Evolutionary conservation across 441 rosid species (phyloP), one percentile per base, ranked within the genome.

Genomic region (Erodium texanum): DNA sequence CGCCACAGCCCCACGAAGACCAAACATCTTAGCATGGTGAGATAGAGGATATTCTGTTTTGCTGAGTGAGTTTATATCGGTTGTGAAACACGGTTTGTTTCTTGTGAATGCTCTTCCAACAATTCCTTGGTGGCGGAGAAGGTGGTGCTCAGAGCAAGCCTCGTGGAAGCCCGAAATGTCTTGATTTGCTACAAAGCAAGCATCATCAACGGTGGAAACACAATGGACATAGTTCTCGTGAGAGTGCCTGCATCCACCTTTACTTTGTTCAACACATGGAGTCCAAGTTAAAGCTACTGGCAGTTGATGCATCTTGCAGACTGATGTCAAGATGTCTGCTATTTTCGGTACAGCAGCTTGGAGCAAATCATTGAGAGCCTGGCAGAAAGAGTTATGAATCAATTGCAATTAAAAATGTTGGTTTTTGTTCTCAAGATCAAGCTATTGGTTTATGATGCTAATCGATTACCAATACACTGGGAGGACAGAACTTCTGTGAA

Each of bases 281-380:
- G 91, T 90, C 98, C 98, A 90, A 14, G 94, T 86, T 67, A 86
- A 82, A 79, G 96, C 97, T 75, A 93, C 78, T 68, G 94, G 97
- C 62, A 93, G 66, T 32, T 73, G 71, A 76, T 85, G 75, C 41
- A 48, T 77, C 73, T 68, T 81, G 88, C 91, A 90, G 68, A 85
- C 85, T 50, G 89, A 84, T 45, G 65, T 78, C 80, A 89, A 77
- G 75, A 84, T 79, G 66, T 84, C 88, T n/a, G 77, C 71, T 66
- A 93, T 74, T 78, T 83, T 89, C 34, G 84, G 87, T 70, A 86
- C 75, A 12, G 84, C 88, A 65, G 77, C 86, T 58, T 76, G 74
- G 82, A 81, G 78, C 65, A 76, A 83, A 73, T 80, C 86, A 71
- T 74, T 72, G 80, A 69, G 73, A 63, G 80, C 87, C 98, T 90